phyloP scores from a whole-genome alignment of 192 early-diverging fungal species.

The Kappamyces sp. region DNA sequence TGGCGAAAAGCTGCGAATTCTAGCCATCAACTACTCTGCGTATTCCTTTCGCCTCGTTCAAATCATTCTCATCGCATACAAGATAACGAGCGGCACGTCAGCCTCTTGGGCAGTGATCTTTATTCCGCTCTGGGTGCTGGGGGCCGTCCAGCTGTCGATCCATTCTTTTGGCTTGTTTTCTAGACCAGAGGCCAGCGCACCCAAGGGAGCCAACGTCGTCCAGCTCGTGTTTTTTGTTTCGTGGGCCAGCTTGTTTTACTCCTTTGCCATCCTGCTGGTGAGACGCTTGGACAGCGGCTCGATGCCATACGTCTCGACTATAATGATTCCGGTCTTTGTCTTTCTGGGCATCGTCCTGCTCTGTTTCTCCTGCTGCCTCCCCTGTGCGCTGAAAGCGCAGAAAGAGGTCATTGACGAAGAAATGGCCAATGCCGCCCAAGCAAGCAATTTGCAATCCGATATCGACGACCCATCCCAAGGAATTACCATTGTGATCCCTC shows the following conservation, averaged over 20 bases:
- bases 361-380: constrained; percentile 42
- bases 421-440: constrained; percentile 1
- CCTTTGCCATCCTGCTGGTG: constrained; percentile 37
- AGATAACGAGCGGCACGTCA: no score
- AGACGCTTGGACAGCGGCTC: constrained; percentile 19
- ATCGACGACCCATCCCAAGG: background rate
- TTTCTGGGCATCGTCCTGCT: constrained; percentile 34
- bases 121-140: constrained; percentile 24
- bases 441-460: background rate
- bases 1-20: constrained; percentile 23
- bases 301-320: constrained; percentile 33
- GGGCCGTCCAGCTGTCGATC: background rate
- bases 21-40: constrained; percentile 44
- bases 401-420: constrained; percentile 8
- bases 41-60: constrained; percentile 63
- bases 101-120: no score
- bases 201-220: constrained; percentile 1
- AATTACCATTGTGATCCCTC: no score
- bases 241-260: constrained; percentile 29
- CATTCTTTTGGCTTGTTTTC: background rate
- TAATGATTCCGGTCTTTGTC: constrained; percentile 52
- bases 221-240: constrained; percentile 23
- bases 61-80: constrained; percentile 51
- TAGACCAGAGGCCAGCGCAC: background rate
- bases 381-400: background rate